Percentiles rank a stretch among this genome's conserved stretches.
Conservation (phyloP, 2,329 filamentous ascomycete species). For the Septoria petroselini region DNA sequence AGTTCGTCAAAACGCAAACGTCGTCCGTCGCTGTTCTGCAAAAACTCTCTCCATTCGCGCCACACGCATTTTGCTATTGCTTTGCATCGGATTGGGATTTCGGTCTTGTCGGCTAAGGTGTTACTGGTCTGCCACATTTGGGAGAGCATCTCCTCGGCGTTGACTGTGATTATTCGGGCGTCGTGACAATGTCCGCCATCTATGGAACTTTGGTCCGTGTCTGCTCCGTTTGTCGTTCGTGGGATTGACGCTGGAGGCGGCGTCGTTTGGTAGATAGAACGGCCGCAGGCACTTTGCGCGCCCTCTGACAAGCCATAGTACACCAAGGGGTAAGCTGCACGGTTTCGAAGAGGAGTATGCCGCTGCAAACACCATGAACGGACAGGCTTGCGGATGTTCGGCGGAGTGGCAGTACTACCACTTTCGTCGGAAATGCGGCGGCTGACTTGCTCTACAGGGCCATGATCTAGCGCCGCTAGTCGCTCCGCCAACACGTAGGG, state of each 20-base stretch:
- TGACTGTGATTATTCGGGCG: slow-evolving; percentile 2
- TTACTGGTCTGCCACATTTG: slow-evolving; percentile 14
- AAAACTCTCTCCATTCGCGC: slow-evolving; percentile 20
- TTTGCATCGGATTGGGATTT: slow-evolving; percentile 15
- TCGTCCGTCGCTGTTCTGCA: slow-evolving; percentile 9
- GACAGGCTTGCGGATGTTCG: background rate
- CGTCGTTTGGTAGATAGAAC: background rate
- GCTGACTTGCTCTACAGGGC: background rate
- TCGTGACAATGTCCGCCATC: background rate
- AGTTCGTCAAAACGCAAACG: slow-evolving; percentile 7
- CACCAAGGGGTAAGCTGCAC: slow-evolving; percentile 10
- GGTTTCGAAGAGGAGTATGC: slow-evolving; percentile 12
- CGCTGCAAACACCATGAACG: slow-evolving; percentile 14
- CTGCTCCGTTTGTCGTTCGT: no score
- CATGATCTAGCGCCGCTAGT: background rate
- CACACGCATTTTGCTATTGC: slow-evolving; percentile 22
- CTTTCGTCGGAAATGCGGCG: background rate
- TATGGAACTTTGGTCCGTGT: no score
- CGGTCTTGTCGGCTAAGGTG: background rate
- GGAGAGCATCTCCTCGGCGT: slow-evolving; percentile 15
- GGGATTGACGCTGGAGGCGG: no score
- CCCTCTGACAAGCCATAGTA: background rate
- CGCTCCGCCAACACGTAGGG: background rate
- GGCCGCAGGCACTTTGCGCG: background rate
- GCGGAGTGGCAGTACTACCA: slow-evolving; percentile 3